Evolutionary conservation across 2,329 filamentous ascomycete genomes (phyloP), one percentile per base, ranked within the genome.

Genomic region (Neofusicoccum cordaticola): DNA sequence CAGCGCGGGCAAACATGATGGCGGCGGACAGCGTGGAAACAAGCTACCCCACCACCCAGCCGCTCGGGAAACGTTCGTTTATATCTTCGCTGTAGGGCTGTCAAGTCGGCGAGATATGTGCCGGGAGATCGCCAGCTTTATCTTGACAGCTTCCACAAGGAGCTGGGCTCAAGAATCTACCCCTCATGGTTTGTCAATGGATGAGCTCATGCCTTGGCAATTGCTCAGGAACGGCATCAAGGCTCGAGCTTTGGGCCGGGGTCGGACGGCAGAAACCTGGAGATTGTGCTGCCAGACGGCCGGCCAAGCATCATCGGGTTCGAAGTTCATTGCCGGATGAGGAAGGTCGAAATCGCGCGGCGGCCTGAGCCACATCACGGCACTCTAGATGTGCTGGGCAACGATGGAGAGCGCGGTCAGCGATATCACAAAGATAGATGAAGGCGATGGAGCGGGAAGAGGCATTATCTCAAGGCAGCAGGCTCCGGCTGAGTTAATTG

Each of bases 291-390:
- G 53, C 9, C 22, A 4, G n/a, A 34, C 37, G 22, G 52, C 52
- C 52, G 39, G 53, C 53, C 53, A 57, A 57, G 53, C 53, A 57
- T 57, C 35, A 56, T 56, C 11, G 13, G 51, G 2, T 7, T 27
- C 22, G 52, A 31, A 71, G 68, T 64, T 71, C 44, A 61, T 73
- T 72, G 52, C 73, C 69, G 1, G 31, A 69, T 66, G 60, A 68
- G 72, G 73, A 66, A 75, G 73, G 73, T 73, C 65, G 64, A 37
- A 65, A 67, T 48, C 31, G 39, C 39, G 13, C n/a, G 8, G 52
- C 9, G 6, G 52, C 15, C 35, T 31, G 39, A 56, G 22, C 35
- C 45, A 48, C 22, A 57, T 15, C 39, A 45, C 53, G 53, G 39
- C 39, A 57, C 41, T 44, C 17, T 4, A 9, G 17, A 12, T 34